Evolutionary conservation across 148 eudicot species (phyloP), one percentile per base, ranked within the genome.

Genomic region (Agrostemma githago): DNA sequence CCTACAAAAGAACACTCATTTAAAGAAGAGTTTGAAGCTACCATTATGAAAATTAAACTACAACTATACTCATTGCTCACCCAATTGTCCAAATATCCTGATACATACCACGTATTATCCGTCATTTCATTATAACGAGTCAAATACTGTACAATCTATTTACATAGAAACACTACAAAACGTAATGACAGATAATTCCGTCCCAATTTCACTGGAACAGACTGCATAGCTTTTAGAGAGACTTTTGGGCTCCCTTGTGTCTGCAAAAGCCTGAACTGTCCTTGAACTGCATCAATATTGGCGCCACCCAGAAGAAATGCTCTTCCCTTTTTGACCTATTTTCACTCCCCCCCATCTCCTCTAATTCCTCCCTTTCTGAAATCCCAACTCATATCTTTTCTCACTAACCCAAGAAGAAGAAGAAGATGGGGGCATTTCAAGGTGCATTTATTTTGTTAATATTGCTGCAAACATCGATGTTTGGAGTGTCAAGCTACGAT

Each of bases 401-500:
- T 40, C 44, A 10, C 58, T 4, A 39, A n/a, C 44, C 21, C 19
- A 15, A 42, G 53, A 6, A 51, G 17, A 26, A 10, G 4, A 57
- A 0, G 9, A 26, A 54, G 74, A 79, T 81, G 84, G 70, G 70
- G 53, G 65, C 16, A 6, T 72, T 72, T 73, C 70, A 66, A 76
- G 57, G 54, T 58, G 63, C 56, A 26, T 16, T 74, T 2, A 37
- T 76, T 34, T 70, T 68, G 48, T 75, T 82, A 19, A 34, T 85
- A 0, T 38, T 84, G 19, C 58, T 78, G 56, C 79, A 68, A 34
- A 60, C 74, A 44, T n/a, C 60, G 73, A 61, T 53, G 17, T 72
- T 69, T 66, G 66, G 61, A 17, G 69, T 57, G 34, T 44, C 79
- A 2, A 54, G 68, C 37, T 80, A 60, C 68, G 87, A 82, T 73